Evolutionary conservation across 768 basidiomycete genomes (phyloP).

Genomic region (Mycena amicta): DNA sequence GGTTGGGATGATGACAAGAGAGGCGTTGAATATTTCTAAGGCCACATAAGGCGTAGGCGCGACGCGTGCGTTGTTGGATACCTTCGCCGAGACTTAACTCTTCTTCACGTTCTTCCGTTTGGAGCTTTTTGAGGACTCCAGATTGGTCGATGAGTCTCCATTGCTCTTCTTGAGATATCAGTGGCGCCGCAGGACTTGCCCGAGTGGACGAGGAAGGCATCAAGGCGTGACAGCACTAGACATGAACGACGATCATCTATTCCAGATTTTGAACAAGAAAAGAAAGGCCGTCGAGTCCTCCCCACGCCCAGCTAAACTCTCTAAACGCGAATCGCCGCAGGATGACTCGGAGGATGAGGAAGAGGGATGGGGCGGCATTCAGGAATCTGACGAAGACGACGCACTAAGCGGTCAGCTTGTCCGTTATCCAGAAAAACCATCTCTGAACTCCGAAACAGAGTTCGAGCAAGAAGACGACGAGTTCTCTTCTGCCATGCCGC

Average conservation of each 20-base stretch:
- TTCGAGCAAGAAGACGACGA: conserved; percentile 51
- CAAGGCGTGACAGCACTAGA: conserved; percentile 22
- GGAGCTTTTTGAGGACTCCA: conserved; percentile 52
- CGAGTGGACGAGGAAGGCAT: conserved; percentile 2
- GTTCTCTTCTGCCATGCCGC: conserved; percentile 35
- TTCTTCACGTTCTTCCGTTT: conserved; percentile 16
- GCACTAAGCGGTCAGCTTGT: background rate
- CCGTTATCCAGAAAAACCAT: no score
- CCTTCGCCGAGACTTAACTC: conserved; percentile 10
- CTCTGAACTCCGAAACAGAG: conserved; percentile 21
- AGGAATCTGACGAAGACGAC: conserved; percentile 14
- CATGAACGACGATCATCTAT: conserved; percentile 39
- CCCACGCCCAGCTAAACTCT: conserved; percentile 10
- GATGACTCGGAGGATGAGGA: conserved; percentile 24
- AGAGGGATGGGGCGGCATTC: conserved; percentile 47
- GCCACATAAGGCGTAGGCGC: conserved; percentile 6
- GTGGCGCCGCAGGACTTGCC: conserved; percentile 34
- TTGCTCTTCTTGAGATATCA: conserved; percentile 76
- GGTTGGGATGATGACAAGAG: conserved; percentile 70
- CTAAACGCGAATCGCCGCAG: conserved; percentile 11
- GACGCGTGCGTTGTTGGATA: background rate
- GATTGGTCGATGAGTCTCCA: conserved; percentile 73
- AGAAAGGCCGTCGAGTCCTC: conserved; percentile 19
- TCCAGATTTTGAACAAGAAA: conserved; percentile 42
- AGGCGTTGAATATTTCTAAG: conserved; percentile 69